These are phyloP conservation scores for Candolleomyces aberdarensis DNA, from an alignment of 768 basidiomycete genomes.

Conservation along the genomic window DNA sequence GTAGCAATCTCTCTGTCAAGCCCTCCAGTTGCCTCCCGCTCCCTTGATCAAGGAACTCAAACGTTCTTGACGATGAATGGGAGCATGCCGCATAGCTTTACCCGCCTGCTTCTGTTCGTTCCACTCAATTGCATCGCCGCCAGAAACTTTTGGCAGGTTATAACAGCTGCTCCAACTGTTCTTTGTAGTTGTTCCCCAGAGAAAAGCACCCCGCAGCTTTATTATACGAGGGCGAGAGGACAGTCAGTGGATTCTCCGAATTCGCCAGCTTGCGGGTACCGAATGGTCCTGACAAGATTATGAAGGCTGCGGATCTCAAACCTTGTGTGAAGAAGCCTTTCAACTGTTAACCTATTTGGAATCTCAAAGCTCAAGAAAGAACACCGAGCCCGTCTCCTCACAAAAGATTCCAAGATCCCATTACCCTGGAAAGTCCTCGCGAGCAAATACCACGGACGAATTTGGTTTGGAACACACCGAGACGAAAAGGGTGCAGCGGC, in stretches of 20 bases:
- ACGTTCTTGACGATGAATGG: no score
- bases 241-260: conserved; percentile 68
- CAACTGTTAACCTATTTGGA: neutral
- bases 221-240: conserved; percentile 70
- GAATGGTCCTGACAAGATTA: conserved; percentile 60
- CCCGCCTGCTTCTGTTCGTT: no score
- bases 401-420: conserved; percentile 73
- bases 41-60: no score
- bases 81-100: no score
- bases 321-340: conserved; percentile 54
- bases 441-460: conserved; percentile 62
- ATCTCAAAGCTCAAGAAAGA: conserved; percentile 28
- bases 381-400: conserved; percentile 63
- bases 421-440: conserved; percentile 78
- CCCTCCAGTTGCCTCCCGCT: no score
- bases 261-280: conserved; percentile 77
- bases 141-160: neutral
- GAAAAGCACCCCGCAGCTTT: conserved; percentile 61
- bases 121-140: no score
- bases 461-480: conserved; percentile 61
- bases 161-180: neutral
- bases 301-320: conserved; percentile 51
- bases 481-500: conserved; percentile 65
- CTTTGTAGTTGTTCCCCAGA: conserved; percentile 66
- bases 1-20: no score